These are phyloP conservation scores for Nakazawaea ishiwadae DNA, from an alignment of 805 yeast species.

Conservation along the genomic window DNA sequence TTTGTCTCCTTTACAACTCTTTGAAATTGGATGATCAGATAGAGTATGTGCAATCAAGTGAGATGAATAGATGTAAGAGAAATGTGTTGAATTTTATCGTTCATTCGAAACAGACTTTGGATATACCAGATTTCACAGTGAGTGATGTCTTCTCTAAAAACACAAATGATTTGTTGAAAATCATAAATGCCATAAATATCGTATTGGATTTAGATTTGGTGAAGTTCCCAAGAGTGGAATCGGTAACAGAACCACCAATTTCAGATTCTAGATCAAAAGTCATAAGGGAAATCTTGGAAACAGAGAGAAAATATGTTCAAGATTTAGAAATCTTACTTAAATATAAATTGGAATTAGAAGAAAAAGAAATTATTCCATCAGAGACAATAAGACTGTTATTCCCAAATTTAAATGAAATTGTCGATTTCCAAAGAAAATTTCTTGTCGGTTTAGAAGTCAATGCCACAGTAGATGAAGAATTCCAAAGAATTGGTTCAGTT, in stretches of 20 bases:
- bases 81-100: slow-evolving; percentile 85
- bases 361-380: slow-evolving; percentile 62
- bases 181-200: slow-evolving; percentile 64
- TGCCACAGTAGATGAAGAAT: slow-evolving; percentile 63
- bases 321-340: slow-evolving; percentile 73
- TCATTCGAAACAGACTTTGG: slow-evolving; percentile 75
- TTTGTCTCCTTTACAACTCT: slow-evolving; percentile 79
- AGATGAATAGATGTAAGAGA: slow-evolving; percentile 78
- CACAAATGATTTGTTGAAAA: slow-evolving; percentile 71
- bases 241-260: slow-evolving; percentile 23
- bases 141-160: slow-evolving; percentile 84
- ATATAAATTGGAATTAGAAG: slow-evolving; percentile 65
- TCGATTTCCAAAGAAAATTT: slow-evolving; percentile 90
- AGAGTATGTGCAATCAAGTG: slow-evolving; percentile 69
- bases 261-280: slow-evolving; percentile 69
- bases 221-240: slow-evolving; percentile 25
- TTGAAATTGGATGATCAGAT: slow-evolving; percentile 46
- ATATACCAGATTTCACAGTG: slow-evolving; percentile 80
- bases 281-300: slow-evolving; percentile 76
- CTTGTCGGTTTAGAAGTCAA: slow-evolving; percentile 87
- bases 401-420: slow-evolving; percentile 77
- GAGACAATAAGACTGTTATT: slow-evolving; percentile 79
- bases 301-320: slow-evolving; percentile 90
- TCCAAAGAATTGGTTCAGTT: slow-evolving; percentile 84
- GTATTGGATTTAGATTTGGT: slow-evolving; percentile 46